Evolutionary conservation across 495 filamentous ascomycete genomes (phyloP).

Genomic region (Podospora pseudopauciseta): DNA sequence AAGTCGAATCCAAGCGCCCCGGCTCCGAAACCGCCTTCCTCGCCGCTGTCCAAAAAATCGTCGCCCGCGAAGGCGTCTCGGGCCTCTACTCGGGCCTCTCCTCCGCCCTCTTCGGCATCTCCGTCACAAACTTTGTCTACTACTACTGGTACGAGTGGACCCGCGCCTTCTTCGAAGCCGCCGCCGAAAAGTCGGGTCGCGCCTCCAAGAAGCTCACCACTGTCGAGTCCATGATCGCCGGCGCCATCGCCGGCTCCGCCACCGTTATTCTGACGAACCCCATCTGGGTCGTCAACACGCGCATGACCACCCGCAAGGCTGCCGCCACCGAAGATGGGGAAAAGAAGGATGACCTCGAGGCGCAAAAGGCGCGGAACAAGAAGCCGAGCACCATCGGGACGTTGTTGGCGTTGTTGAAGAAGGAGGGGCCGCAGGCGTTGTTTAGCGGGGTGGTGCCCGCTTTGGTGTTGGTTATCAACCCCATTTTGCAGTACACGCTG

Average conservation of each 20-base stretch:
- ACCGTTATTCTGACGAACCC: slow-evolving; percentile 96
- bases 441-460: slow-evolving; percentile 93
- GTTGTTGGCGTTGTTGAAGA: slow-evolving; percentile 65
- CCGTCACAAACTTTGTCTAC: slow-evolving; percentile 98
- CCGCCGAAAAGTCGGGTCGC: slow-evolving; percentile 68
- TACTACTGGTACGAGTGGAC: slow-evolving; percentile 99
- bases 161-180: slow-evolving; percentile 77
- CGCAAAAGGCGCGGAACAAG: slow-evolving; percentile 25
- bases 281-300: slow-evolving; percentile 98
- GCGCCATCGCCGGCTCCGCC: slow-evolving; percentile 89
- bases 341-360: slow-evolving; percentile 31
- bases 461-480: slow-evolving; percentile 91
- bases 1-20: slow-evolving; percentile 86
- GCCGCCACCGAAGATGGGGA: slow-evolving; percentile 31
- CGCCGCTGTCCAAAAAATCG: slow-evolving; percentile 77
- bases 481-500: slow-evolving; percentile 96
- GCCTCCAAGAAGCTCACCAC: slow-evolving; percentile 81
- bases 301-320: slow-evolving; percentile 86
- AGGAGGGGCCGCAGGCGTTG: slow-evolving; percentile 77
- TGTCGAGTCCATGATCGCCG: slow-evolving; percentile 86
- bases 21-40: slow-evolving; percentile 71
- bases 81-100: slow-evolving; percentile 89
- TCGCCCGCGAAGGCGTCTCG: slow-evolving; percentile 81
- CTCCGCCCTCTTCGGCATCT: slow-evolving; percentile 93
- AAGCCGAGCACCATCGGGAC: slow-evolving; percentile 73